phyloP scores from a whole-genome alignment of 1,284 basidiomycete species.

The Pholiota adiposa region DNA sequence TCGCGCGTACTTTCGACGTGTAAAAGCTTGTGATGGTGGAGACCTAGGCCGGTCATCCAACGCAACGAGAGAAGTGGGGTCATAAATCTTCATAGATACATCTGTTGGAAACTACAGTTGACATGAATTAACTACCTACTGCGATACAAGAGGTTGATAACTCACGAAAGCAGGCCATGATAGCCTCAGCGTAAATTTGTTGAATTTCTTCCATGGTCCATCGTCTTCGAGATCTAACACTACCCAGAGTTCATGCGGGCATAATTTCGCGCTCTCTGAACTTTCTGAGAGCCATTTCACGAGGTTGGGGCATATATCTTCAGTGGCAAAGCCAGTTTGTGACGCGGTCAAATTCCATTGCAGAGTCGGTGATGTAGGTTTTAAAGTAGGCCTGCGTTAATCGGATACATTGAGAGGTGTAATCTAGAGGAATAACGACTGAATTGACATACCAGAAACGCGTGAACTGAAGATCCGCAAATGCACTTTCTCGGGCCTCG shows the following conservation, averaged over 20 bases:
- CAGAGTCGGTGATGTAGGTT: constrained; percentile 28
- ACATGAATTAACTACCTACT: constrained; percentile 20
- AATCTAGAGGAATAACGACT: neutral
- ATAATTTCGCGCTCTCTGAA: constrained; percentile 27
- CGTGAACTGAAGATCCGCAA: constrained; percentile 27
- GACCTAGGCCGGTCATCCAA: neutral
- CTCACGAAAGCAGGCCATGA: constrained; percentile 73
- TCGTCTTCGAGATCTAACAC: constrained; percentile 51
- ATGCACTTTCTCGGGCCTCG: constrained; percentile 31
- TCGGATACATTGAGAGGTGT: neutral
- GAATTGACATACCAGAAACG: constrained; percentile 42
- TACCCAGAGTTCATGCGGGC: constrained; percentile 61
- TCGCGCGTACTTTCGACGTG: constrained; percentile 54
- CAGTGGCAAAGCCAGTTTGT: constrained; percentile 34
- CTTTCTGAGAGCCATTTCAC: constrained; percentile 25
- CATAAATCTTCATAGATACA: constrained; percentile 44
- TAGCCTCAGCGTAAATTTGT: constrained; percentile 60
- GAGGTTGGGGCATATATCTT: constrained; percentile 33
- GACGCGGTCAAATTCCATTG: constrained; percentile 44
- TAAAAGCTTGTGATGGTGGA: constrained; percentile 10
- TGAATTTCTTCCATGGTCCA: constrained; percentile 45
- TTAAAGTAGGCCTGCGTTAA: constrained; percentile 32
- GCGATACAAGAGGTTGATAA: constrained; percentile 22
- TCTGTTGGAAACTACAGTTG: constrained; percentile 45
- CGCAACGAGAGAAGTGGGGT: constrained; percentile 26